Percentiles rank a stretch among this genome's conserved stretches.
Evolutionary conservation across 305 asterid genomes (phyloP).

Genomic region (Striga hermonthica): DNA sequence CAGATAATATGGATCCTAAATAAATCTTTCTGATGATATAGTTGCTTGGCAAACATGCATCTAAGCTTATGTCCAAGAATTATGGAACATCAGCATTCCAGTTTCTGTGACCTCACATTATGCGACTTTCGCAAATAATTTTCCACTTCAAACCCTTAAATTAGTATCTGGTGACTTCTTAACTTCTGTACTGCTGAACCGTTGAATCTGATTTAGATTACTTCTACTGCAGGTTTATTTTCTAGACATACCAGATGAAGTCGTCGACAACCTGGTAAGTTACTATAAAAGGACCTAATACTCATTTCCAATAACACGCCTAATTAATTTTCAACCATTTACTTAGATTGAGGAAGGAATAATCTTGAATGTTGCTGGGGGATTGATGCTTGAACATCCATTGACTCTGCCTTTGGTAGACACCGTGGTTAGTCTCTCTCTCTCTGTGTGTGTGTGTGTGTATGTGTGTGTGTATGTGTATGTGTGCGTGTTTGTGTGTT

Average conservation of each 20-base stretch:
- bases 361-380: constrained; percentile 76
- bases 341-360: constrained; percentile 75
- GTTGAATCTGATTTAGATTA: constrained; percentile 24
- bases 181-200: neutral
- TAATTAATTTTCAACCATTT: constrained; percentile 19
- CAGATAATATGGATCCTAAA: neutral
- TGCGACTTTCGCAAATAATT: neutral
- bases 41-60: constrained; percentile 1
- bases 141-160: constrained; percentile 1
- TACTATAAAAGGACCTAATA: constrained; percentile 10
- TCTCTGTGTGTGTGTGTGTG: constrained; percentile 9
- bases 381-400: constrained; percentile 93
- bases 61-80: neutral
- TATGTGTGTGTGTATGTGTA: neutral
- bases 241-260: constrained; percentile 78
- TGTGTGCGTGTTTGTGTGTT: neutral
- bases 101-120: neutral
- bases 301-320: constrained; percentile 25
- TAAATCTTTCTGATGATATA: neutral
- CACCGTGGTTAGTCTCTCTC: constrained; percentile 56
- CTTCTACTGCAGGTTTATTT: constrained; percentile 66
- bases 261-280: constrained; percentile 70
- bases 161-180: neutral
- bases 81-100: constrained; percentile 6
- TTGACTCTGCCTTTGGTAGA: constrained; percentile 72